phyloP scores from a whole-genome alignment of 2,329 filamentous ascomycete genomes.

The Madurella fahalii region DNA sequence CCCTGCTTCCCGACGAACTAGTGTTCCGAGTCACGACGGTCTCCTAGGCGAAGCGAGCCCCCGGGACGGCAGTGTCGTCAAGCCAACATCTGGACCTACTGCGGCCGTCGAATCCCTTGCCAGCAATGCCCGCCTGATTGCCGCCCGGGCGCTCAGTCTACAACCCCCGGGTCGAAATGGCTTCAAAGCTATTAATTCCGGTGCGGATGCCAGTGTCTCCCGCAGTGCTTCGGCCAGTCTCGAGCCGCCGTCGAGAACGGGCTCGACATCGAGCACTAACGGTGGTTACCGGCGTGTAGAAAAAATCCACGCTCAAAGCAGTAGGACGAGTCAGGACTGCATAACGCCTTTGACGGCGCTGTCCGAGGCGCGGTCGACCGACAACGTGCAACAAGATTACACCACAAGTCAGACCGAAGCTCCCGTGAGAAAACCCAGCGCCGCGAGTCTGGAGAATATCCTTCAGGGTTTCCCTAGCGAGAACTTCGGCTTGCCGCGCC shows the following conservation, averaged over 20 bases:
- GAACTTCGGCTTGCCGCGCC: not conserved
- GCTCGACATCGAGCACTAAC: constrained; percentile 4
- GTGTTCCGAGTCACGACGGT: constrained; percentile 14
- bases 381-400: not conserved
- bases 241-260: constrained; percentile 10
- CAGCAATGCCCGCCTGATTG: constrained; percentile 14
- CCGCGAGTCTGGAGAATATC: constrained; percentile 23
- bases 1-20: constrained; percentile 18
- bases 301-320: constrained; percentile 21
- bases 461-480: constrained; percentile 8
- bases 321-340: constrained; percentile 6
- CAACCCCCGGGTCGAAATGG: constrained; percentile 3
- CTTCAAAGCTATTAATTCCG: constrained; percentile 10
- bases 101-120: not conserved
- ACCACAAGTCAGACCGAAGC: not conserved
- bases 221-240: constrained; percentile 6
- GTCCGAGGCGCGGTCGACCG: constrained; percentile 8
- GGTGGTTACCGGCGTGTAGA: constrained; percentile 15
- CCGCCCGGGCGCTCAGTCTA: constrained; percentile 15
- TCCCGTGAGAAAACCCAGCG: constrained; percentile 11
- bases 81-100: not conserved
- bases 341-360: constrained; percentile 8
- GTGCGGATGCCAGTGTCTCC: not conserved
- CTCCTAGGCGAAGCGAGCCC: not conserved
- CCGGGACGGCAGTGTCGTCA: not conserved